A percentile compares a stretch with the other conserved stretches of the same genome.
Evolutionary conservation across 2,329 filamentous ascomycete genomes (phyloP).

Genomic region (Ophiostoma tasmaniense): DNA sequence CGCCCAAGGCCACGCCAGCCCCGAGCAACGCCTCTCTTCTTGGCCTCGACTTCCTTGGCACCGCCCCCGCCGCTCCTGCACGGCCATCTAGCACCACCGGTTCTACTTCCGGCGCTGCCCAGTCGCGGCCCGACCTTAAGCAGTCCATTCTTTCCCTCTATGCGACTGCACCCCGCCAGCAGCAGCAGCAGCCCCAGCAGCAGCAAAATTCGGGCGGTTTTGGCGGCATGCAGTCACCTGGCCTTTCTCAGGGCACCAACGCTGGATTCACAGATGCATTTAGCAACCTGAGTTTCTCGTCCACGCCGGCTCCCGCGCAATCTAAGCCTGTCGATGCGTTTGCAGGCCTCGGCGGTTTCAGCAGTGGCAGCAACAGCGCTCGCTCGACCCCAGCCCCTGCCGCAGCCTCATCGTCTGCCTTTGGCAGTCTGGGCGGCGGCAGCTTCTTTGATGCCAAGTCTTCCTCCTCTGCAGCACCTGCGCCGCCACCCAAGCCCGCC

Average conservation of each 20-base stretch:
- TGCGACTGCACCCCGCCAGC: conserved; percentile 72
- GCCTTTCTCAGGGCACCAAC: conserved; percentile 30
- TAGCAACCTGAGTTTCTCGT: conserved; percentile 37
- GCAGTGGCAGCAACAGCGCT: conserved; percentile 23
- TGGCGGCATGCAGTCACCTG: conserved; percentile 44
- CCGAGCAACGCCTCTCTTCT: conserved; percentile 62
- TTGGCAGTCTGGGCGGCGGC: conserved; percentile 57
- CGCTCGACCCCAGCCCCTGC: conserved; percentile 12
- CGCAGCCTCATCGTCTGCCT: conserved; percentile 33
- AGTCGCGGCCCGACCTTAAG: conserved; percentile 86
- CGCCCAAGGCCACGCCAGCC: conserved; percentile 50
- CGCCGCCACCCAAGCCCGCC: conserved; percentile 7
- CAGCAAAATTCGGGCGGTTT: conserved; percentile 52
- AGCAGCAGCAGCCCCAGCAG: conserved; percentile 50
- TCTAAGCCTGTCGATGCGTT: conserved; percentile 22
- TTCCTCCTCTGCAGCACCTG: conserved; percentile 39
- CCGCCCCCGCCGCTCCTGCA: conserved; percentile 58
- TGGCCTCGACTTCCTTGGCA: conserved; percentile 86
- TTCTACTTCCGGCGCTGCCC: conserved; percentile 41
- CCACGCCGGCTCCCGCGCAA: conserved; percentile 28
- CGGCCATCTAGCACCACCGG: conserved; percentile 73
- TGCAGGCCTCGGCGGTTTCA: conserved; percentile 22
- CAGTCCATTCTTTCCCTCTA: conserved; percentile 96
- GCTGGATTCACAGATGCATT: conserved; percentile 24
- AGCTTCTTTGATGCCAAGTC: conserved; percentile 74